These are phyloP conservation scores for Nannochloris sp. DNA, from an alignment of 139 green algal species.

Conservation along the genomic window DNA sequence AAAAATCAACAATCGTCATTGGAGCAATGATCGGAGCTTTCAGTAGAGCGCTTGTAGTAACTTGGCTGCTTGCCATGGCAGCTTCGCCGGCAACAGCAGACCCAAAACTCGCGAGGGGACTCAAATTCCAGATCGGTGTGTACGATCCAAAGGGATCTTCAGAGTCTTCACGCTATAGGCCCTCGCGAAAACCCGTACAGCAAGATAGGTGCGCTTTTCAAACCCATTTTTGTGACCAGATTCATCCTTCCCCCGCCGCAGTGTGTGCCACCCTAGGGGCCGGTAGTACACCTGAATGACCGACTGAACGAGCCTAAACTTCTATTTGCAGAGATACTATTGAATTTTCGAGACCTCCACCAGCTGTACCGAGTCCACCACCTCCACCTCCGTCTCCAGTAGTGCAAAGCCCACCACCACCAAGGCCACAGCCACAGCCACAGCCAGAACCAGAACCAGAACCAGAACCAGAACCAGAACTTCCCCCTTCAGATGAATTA, in stretches of 20 bases:
- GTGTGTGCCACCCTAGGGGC: too few species aligned
- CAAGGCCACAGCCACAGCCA: not conserved
- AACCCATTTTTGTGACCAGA: too few species aligned
- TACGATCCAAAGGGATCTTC: conserved; percentile 3
- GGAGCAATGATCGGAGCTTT: too few species aligned
- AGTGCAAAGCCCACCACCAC: not conserved
- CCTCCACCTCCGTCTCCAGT: not conserved
- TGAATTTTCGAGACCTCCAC: not conserved
- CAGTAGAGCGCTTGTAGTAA: not conserved
- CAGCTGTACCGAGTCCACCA: conserved; percentile 4
- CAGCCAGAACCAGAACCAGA: not conserved
- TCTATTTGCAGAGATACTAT: not conserved
- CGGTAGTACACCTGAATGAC: too few species aligned
- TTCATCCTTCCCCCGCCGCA: too few species aligned
- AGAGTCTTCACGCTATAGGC: conserved; percentile 4
- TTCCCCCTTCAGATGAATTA: not conserved
- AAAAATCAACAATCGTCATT: too few species aligned
- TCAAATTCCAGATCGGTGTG: conserved; percentile 3
- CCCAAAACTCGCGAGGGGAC: not conserved
- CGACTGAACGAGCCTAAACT: too few species aligned
- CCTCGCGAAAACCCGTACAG: not conserved
- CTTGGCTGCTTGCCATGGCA: not conserved
- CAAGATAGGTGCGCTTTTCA: not conserved
- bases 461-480: not conserved
- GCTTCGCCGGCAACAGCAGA: not conserved